These are phyloP conservation scores for Pseudonitzschia delicatissima DNA, from an alignment of 108 stramenopile species.

Conservation along the genomic window DNA sequence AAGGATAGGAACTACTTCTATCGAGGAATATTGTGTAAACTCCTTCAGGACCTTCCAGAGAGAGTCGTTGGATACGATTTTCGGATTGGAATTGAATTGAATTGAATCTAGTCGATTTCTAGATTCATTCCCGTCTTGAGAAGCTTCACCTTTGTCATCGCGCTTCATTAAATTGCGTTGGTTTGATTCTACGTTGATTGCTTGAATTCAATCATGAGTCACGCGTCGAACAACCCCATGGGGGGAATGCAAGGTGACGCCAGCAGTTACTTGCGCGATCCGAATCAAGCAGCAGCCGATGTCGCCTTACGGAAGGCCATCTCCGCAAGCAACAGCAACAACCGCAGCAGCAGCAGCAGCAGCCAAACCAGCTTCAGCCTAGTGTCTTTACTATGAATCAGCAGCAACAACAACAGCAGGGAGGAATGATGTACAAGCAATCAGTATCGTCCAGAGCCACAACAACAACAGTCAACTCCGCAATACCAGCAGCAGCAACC, in stretches of 20 bases:
- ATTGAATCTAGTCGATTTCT: too few species aligned
- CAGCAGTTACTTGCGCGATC: not conserved
- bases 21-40: too few species aligned
- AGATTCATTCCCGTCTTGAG: too few species aligned
- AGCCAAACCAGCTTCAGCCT: constrained; percentile 5
- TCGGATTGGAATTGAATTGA: too few species aligned
- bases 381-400: too few species aligned
- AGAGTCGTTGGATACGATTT: too few species aligned
- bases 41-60: too few species aligned
- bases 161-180: too few species aligned
- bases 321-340: not conserved
- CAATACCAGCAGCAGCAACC: constrained; percentile 14
- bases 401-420: not conserved
- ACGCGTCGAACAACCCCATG: constrained; percentile 7
- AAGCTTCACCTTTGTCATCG: too few species aligned
- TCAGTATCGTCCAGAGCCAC: not conserved
- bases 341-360: constrained; percentile 19
- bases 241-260: constrained; percentile 16
- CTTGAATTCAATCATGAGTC: not conserved
- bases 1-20: too few species aligned
- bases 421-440: not conserved
- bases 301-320: not conserved
- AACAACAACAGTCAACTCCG: not conserved
- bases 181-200: too few species aligned
- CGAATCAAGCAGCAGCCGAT: not conserved